Evolutionary conservation across 1,284 basidiomycete species (phyloP), one percentile per base, ranked within the genome.

Genomic region (Apiotrichum gracile): DNA sequence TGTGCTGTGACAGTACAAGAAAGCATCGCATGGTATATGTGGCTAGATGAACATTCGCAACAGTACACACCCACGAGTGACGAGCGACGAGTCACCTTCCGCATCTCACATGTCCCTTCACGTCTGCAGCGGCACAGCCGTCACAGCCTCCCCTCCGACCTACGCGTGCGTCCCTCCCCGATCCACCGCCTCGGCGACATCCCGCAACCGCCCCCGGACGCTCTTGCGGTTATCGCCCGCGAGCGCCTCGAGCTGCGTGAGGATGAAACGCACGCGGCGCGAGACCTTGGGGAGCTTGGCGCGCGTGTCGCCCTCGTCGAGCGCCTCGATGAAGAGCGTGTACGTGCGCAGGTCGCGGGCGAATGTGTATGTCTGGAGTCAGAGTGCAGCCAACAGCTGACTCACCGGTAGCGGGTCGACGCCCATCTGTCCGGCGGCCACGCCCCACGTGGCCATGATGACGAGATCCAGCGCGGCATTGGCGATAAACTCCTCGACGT

Each of bases 361-460:
- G 45, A 76, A 75, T 0, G 73, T 74, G 52, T 75, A 70, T 13
- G 74, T 75, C 72, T 76, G 47, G 27, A n/a, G n/a, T n/a, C n/a
- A n/a, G n/a, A n/a, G n/a, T n/a, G n/a, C n/a, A n/a, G n/a, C n/a
- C n/a, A n/a, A n/a, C n/a, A n/a, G n/a, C n/a, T n/a, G n/a, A 68
- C 72, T 58, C 43, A 74, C 74, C 4, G 74, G 72, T 26, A 76
- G 50, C 24, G 54, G 46, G n/a, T 72, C 68, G 17, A 58, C 57
- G 12, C 54, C 63, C 19, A 70, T 52, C 47, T 71, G 65, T 13
- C 55, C 58, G 21, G 66, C 65, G 0, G 64, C 70, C 9, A 76
- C 48, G 27, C 60, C 61, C 73, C 73, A 75, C 12, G 59, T 61
- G 4, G 61, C 66, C 69, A 75, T 70, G 31, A 74, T 66, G 12